Evolutionary conservation across 257 asterid species (phyloP), one percentile per base, ranked within the genome.

Genomic region (Plantago major): DNA sequence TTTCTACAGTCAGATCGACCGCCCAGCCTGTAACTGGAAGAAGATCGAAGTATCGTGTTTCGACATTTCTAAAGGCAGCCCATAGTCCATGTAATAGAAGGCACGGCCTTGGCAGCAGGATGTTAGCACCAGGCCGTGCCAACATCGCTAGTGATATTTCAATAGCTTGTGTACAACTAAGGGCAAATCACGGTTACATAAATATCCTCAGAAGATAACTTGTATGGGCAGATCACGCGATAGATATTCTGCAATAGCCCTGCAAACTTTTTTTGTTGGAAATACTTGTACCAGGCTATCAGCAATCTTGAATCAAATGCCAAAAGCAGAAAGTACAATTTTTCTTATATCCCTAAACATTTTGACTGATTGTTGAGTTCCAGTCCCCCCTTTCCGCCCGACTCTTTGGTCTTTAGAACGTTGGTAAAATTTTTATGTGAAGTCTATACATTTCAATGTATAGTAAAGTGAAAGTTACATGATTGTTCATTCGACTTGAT

Each of bases 81-180:
- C 85, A 76, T 10, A 83, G 88, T 43, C 82, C 96, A 50, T 90
- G 87, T 40, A 83, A 76, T 3, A 96, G 97, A 56, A 83, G 87
- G 15, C 97, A 88, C 9, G 96, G 96, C 60, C 88, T 85, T 9
- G 97, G 97, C 5, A 90, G 79, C 69, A 85, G 74, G 67, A 90
- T 73, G 38, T 90, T 90, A 37, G 87, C 78, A 4, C 93, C 89
- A 0, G 97, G 96, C n/a, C 84, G 73, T 11, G 81, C 81, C 66
- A 87, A 66, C 44, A 78, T 71, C 4, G 96, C 79, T 12, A 87
- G 45, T 22, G 88, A 72, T 61, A 76, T 62, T 68, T 90, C 97
- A 61, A 90, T 90, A 42, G 96, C 96, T 73, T 85, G 97, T 18
- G 97, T 87, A 46, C 97, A 90, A 30, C 97, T n/a, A n/a, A n/a